Conservation (phyloP, 192 early-diverging fungal species). For the Mortierella alpina region DNA sequence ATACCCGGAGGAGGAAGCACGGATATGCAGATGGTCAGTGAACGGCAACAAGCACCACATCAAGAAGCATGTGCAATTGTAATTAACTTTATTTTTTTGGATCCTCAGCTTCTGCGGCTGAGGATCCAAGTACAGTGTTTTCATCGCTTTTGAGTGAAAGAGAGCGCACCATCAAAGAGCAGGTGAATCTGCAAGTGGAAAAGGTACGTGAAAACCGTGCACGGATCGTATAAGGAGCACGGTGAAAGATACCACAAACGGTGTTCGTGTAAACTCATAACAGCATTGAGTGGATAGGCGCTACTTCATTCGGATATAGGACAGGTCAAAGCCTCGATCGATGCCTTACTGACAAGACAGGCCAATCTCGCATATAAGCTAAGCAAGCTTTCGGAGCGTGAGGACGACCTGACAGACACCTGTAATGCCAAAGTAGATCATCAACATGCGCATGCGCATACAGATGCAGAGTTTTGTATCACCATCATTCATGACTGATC, state of each 20-base stretch:
- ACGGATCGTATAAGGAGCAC: too few species aligned
- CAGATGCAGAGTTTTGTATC: too few species aligned
- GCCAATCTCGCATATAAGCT: constrained; percentile 54
- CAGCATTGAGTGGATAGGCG: constrained; percentile 30
- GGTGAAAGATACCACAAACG: too few species aligned
- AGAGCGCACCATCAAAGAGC: constrained; percentile 62
- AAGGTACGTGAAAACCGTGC: constrained; percentile 46
- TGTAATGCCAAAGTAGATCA: constrained; percentile 28
- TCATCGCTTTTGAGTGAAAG: constrained; percentile 60
- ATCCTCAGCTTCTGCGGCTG: too few species aligned
- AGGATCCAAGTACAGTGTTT: constrained; percentile 52
- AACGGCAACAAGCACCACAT: not conserved
- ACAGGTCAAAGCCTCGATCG: constrained; percentile 61
- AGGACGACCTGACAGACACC: constrained; percentile 56
- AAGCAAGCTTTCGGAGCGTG: constrained; percentile 57
- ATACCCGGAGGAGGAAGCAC: constrained; percentile 33
- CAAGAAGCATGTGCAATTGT: not conserved
- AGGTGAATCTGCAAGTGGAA: constrained; percentile 61
- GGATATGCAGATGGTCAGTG: constrained; percentile 41
- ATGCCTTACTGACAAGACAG: constrained; percentile 55
- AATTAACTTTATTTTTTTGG: not conserved
- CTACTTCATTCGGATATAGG: constrained; percentile 56
- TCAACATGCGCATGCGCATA: not conserved
- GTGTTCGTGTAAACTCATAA: too few species aligned
- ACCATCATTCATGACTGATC: not conserved